Evolutionary conservation across 2,329 filamentous ascomycete genomes (phyloP), one percentile per base, ranked within the genome.

Genomic region (Beauveria sp.): DNA sequence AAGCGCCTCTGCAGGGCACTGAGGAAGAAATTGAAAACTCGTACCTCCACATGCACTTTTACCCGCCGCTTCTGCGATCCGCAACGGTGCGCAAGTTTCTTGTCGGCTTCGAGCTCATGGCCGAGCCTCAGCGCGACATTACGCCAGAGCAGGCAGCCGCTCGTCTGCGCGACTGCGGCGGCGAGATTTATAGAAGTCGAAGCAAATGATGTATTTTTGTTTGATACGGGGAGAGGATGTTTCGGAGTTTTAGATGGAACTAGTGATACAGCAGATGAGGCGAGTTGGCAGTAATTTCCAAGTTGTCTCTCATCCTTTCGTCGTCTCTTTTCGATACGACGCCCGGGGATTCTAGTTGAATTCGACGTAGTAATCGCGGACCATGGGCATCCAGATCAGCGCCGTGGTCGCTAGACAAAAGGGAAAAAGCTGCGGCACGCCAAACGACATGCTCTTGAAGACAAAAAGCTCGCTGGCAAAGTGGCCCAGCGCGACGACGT

Each of bases 31-130:
- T 93, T 59, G 89, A 96, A 68, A 86, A 86, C 64, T 91, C 90
- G 67, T 93, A 96, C 75, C 86, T 99, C 71, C 95, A 99, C 74
- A 88, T 99, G 79, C 95, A 99, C 77, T 99, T 99, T 75, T 98
- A 97, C 73, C 95, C 95, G 47, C 95, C 95, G 14, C 80, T 99
- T 52, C 80, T 99, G 65, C 86, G 95, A 61, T 96, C 92, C 52
- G 93, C 95, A 2, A 96, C 92, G 0, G 93, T 99, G 52, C 87
- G 90, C 67, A 99, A 99, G 78, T 99, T 98, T 77, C 76, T 98
- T 58, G 95, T 99, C 40, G 95, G 95, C 0, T 98, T 96, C 72
- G 95, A 99, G 77, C 82, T 99, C 76, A 86, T 99, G 85, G 95
- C 90, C 1, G 95, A 99, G 77, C 93, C 95, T n/a, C 95, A 99